Conservation (phyloP, 805 yeast genomes). For the Ogataea neopini region DNA sequence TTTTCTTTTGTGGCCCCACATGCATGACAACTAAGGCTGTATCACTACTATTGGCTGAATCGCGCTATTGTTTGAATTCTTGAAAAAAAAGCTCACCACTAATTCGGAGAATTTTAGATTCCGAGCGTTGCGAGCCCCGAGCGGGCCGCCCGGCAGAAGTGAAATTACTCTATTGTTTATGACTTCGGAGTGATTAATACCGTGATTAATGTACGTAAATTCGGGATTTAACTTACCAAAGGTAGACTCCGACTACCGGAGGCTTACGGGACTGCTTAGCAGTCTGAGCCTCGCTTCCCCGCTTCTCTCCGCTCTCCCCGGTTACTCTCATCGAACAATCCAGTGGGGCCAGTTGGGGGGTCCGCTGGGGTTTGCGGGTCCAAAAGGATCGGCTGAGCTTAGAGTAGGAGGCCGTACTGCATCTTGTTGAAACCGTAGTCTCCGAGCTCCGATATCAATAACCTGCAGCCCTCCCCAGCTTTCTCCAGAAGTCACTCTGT, state of each 20-base stretch:
- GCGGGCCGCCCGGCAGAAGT: slow-evolving; percentile 1
- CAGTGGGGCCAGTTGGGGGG: too few species aligned
- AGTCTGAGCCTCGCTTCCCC: not conserved
- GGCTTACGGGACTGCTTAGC: not conserved
- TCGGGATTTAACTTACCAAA: too few species aligned
- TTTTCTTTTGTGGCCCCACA: slow-evolving; percentile 3
- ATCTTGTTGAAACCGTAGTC: not conserved
- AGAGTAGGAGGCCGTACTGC: too few species aligned
- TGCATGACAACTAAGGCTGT: not conserved
- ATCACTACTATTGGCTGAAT: slow-evolving; percentile 3
- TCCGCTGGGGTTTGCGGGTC: too few species aligned
- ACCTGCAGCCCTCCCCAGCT: slow-evolving; percentile 73
- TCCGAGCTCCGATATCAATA: slow-evolving; percentile 37
- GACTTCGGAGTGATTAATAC: not conserved
- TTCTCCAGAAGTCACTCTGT: slow-evolving; percentile 90
- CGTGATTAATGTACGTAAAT: not conserved
- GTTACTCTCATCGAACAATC: not conserved
- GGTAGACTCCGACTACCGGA: slow-evolving; percentile 2
- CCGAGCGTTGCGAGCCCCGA: slow-evolving; percentile 6
- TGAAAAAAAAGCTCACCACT: not conserved
- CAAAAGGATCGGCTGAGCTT: too few species aligned
- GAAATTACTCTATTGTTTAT: not conserved
- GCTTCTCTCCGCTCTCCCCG: not conserved
- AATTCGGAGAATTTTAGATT: not conserved
- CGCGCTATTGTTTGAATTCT: not conserved